A percentile compares a stretch with the other conserved stretches of the same genome.
Conservation (phyloP, 306 rosid genomes). For the Gleditsia sinensis region DNA sequence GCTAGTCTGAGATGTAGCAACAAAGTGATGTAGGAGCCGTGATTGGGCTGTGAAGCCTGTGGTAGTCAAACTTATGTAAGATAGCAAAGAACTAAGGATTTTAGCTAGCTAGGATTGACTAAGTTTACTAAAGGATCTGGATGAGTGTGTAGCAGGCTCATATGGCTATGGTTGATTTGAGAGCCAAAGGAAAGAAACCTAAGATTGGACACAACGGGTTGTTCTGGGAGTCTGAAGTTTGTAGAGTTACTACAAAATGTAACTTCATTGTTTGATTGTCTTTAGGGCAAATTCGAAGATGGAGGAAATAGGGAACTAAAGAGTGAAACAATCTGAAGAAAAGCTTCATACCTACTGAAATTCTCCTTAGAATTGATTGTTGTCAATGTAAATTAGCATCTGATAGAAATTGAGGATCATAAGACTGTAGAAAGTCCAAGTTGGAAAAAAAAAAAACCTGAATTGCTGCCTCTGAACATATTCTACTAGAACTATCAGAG, state of each 20-base stretch:
- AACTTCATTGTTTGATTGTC: neutral
- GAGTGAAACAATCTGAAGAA: constrained; percentile 1
- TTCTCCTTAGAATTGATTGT: neutral
- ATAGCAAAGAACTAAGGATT: neutral
- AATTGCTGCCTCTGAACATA: too few relatives aligned
- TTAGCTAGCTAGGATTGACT: neutral
- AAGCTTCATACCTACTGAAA: neutral
- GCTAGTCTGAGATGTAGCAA: neutral
- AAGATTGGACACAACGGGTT: neutral
- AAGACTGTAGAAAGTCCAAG: too few relatives aligned
- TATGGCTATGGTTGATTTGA: neutral
- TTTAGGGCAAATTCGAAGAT: neutral
- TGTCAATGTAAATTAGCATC: neutral
- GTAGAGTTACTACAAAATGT: neutral
- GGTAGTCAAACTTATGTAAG: neutral
- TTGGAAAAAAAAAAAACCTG: too few relatives aligned
- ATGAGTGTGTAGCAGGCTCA: neutral
- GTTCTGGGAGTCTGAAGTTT: neutral
- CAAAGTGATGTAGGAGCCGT: neutral
- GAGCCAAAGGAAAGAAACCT: neutral
- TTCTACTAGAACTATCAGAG: too few relatives aligned
- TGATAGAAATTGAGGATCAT: too few relatives aligned
- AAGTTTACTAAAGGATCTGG: neutral
- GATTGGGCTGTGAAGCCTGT: neutral
- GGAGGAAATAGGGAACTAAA: neutral